Conservation (phyloP, 1,139 yeast species). For the Yamadazyma triangularis region DNA sequence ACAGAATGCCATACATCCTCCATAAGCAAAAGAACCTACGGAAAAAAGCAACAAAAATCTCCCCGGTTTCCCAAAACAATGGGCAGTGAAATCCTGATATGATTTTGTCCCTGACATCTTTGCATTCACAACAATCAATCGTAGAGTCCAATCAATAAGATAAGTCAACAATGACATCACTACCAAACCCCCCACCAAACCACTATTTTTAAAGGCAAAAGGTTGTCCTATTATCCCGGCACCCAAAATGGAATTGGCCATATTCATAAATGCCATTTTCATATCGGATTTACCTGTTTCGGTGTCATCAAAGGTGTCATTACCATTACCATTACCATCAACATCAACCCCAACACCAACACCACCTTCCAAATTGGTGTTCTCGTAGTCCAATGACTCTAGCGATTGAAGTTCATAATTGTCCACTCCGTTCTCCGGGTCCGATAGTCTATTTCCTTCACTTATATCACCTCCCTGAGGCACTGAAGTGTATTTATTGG, state of each 20-base stretch:
- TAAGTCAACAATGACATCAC: conserved; percentile 57
- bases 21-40: conserved; percentile 87
- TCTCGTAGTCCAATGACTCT: conserved; percentile 7
- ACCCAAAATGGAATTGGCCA: conserved; percentile 91
- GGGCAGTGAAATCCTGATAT: conserved; percentile 81
- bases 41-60: conserved; percentile 63
- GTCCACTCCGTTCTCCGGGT: conserved; percentile 2
- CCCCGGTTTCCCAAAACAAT: conserved; percentile 75
- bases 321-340: conserved; percentile 3
- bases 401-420: conserved; percentile 4
- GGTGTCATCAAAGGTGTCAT: conserved; percentile 7
- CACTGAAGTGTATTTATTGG: conserved; percentile 10
- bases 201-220: conserved; percentile 78
- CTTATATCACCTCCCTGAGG: conserved; percentile 11
- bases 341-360: too few species aligned
- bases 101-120: conserved; percentile 70
- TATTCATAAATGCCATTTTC: conserved; percentile 92
- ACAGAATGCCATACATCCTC: conserved; percentile 92
- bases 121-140: conserved; percentile 80
- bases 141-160: conserved; percentile 80
- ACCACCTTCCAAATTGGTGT: too few species aligned
- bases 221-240: conserved; percentile 97
- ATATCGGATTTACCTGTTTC: conserved; percentile 43
- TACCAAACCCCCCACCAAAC: conserved; percentile 69
- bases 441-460: too few species aligned